Evolutionary conservation across 306 rosid species (phyloP), one percentile per base, ranked within the genome.

Genomic region (Leucaena leucocephala): DNA sequence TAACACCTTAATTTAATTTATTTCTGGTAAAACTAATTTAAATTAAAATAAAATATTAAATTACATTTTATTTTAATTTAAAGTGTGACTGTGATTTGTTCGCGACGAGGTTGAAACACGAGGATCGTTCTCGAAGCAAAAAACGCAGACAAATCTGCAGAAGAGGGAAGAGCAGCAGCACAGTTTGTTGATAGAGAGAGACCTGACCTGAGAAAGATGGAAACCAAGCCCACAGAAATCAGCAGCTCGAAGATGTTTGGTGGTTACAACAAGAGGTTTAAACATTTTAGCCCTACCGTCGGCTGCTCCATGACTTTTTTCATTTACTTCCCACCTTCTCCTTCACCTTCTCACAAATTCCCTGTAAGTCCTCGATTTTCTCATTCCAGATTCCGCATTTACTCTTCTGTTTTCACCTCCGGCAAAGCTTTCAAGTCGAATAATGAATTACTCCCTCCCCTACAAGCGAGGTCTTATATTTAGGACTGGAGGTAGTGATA

Each of bases 301-400:
- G 97, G 91, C 27, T 94, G 98, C 76, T 92, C 97, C 86, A 94
- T 94, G 98, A 91, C 89, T 83, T 95, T 95, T 78, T 82, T 80
- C 85, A 76, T 95, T 82, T 95, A 83, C 79, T 89, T 95, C 87
- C 98, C 98, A 46, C 97, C 94, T 70, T 82, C 97, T 49, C 57
- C 90, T 7, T 68, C 87, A 3, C 68, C 86, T 4, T 86, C 97
- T 50, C 83, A 76, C 82, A 86, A 85, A 86, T 92, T 95, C 83
- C 98, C 97, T 4, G 97, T 93, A 72, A 87, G 89, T 83, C 13
- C 63, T 75, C 44, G 48, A 45, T 52, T 42, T 63, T 16, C 33
- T 38, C 44, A 7, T 27, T 50, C 43, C 40, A 55, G 8, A 27
- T 27, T 27, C 27, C 27, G 1, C 62, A 1, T 39, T 68, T 42